Base-by-base conservation (phyloP, 768 basidiomycete species). In the Phylloporus sp. region DNA sequence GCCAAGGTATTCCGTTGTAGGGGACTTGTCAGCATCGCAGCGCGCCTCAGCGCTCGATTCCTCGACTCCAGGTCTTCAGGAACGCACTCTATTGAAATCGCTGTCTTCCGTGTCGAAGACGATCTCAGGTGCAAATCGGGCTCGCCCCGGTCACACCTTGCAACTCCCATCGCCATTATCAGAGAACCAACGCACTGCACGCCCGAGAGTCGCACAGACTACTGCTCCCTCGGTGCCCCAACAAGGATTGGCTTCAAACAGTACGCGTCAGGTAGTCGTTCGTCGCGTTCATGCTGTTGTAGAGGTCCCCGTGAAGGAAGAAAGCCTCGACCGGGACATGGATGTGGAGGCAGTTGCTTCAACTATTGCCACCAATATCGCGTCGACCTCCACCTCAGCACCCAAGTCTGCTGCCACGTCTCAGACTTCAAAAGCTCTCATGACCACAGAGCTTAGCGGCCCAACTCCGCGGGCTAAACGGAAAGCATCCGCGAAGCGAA, bases 211-310 rank as follows among this genome's bases (percentile, higher is more conserved):
- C 24, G 13, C 45, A 10, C 62, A 59, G 32, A 52, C 46, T 24
- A 31, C 49, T 15, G 38, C 20, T 3, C 34, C 34, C 18, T 22
- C 36, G 7, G 3, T 34, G 16, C 27, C 54, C 8, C 60, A 58
- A 13, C 35, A 43, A 23, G 56, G 44, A 41, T 41, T 54, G 5
- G 39, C 39, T 20, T 47, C 53, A 38, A 64, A 49, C 23, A 26
- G 55, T n/a, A 22, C 56, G 28, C 59, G 55, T 2, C 65, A 67
- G 22, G 40, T 60, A 18, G 32, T 88, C 15, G 73, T 88, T 36
- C 79, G 86, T 20, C 80, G 82, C 29, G 86, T 88, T 8, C 79
- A 81, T 20, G 83, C 86, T 24, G 63, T 74, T 3, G 63, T 79
- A 6, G 74, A 87, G 18, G 70, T 87, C 1, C 72, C 77, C 29